These are phyloP conservation scores for Kwoniella shivajii DNA, from an alignment of 1,284 basidiomycete species.

Conservation along the genomic window DNA sequence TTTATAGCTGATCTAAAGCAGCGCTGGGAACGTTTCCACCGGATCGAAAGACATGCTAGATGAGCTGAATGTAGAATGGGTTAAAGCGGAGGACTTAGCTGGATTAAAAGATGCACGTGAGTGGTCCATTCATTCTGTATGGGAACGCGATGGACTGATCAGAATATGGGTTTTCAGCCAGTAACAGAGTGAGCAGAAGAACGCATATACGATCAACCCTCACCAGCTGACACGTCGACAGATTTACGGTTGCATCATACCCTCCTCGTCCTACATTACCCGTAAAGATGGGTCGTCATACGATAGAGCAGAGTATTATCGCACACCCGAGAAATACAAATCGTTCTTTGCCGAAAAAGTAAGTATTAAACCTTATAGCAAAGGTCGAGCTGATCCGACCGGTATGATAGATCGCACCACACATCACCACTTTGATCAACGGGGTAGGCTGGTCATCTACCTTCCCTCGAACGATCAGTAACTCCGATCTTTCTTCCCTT, in stretches of 20 bases:
- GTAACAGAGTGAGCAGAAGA: not conserved
- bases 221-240: slow-evolving; percentile 39
- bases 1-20: slow-evolving; percentile 38
- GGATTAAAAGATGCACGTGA: slow-evolving; percentile 50
- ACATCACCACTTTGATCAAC: slow-evolving; percentile 78
- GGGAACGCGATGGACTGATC: not conserved
- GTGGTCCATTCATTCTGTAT: not conserved
- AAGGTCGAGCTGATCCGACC: not conserved
- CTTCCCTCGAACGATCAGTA: slow-evolving; percentile 77
- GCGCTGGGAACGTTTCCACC: slow-evolving; percentile 75
- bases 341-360: slow-evolving; percentile 73
- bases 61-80: slow-evolving; percentile 67
- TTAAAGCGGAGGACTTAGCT: slow-evolving; percentile 64
- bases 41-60: slow-evolving; percentile 71
- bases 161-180: not conserved
- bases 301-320: slow-evolving; percentile 70
- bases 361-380: slow-evolving; percentile 12
- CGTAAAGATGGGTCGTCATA: slow-evolving; percentile 63
- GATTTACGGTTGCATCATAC: slow-evolving; percentile 77
- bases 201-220: too few species aligned
- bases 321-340: slow-evolving; percentile 65
- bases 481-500: slow-evolving; percentile 61
- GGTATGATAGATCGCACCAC: slow-evolving; percentile 69
- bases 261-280: slow-evolving; percentile 69
- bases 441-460: slow-evolving; percentile 77